phyloP scores from a whole-genome alignment of 768 basidiomycete species.

The Pisolithus sp. region DNA sequence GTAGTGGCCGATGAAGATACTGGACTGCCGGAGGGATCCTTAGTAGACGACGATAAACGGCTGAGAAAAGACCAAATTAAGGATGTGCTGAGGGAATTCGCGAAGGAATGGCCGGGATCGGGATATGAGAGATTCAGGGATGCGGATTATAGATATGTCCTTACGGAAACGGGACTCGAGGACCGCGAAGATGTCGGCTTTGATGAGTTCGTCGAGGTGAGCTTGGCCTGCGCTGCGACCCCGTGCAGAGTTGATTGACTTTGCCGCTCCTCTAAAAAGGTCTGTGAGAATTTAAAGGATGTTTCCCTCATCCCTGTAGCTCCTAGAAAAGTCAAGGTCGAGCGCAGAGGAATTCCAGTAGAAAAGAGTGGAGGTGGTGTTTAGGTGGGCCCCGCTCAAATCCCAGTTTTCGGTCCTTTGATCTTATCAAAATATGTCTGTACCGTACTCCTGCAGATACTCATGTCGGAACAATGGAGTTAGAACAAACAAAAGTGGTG shows the following conservation, averaged over 20 bases:
- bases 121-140: slow-evolving; percentile 56
- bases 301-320: slow-evolving; percentile 41
- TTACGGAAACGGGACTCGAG: slow-evolving; percentile 68
- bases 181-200: slow-evolving; percentile 54
- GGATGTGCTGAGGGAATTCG: slow-evolving; percentile 38
- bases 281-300: slow-evolving; percentile 70
- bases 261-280: slow-evolving; percentile 31
- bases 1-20: not conserved
- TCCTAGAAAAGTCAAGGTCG: slow-evolving; percentile 25
- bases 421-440: too few relatives aligned
- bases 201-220: slow-evolving; percentile 84
- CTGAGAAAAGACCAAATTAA: slow-evolving; percentile 36
- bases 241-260: not conserved
- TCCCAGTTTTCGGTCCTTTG: not conserved
- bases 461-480: too few relatives aligned
- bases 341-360: slow-evolving; percentile 45
- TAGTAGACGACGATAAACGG: slow-evolving; percentile 13
- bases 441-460: too few relatives aligned
- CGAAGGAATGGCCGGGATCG: slow-evolving; percentile 25
- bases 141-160: slow-evolving; percentile 68
- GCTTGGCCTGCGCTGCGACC: slow-evolving; percentile 16
- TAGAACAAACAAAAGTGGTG: too few relatives aligned
- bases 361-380: slow-evolving; percentile 27
- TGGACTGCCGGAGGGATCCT: slow-evolving; percentile 11
- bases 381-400: slow-evolving; percentile 1